These are phyloP conservation scores for Cladosporium cucumerinum DNA, from an alignment of 2,329 filamentous ascomycete species.

Conservation along the genomic window DNA sequence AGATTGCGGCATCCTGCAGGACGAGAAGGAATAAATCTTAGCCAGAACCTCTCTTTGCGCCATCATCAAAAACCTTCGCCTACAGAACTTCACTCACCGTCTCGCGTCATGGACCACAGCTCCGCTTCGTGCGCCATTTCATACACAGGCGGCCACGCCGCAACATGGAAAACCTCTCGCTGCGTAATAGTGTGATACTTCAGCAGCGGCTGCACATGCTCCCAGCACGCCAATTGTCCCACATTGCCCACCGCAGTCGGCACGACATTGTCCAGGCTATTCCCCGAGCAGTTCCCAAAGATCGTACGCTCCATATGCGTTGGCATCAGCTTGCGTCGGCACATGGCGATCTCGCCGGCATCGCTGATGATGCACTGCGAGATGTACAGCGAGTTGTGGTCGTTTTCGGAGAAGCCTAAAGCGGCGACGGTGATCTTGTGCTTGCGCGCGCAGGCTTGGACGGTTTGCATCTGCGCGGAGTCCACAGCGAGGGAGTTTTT, in stretches of 20 bases:
- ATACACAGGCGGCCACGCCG: conserved; percentile 37
- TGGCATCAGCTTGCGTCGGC: conserved; percentile 41
- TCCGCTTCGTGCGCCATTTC: conserved; percentile 25
- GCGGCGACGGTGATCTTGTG: conserved; percentile 38
- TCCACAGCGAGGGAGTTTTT: conserved; percentile 43
- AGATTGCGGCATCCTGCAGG: conserved; percentile 41
- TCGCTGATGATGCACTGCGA: conserved; percentile 38
- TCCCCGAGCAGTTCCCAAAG: conserved; percentile 29
- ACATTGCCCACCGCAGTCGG: conserved; percentile 30
- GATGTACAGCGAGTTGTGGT: conserved; percentile 40
- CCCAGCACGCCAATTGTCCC: neutral
- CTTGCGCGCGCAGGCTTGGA: conserved; percentile 34
- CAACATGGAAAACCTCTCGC: conserved; percentile 35
- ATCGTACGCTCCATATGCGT: conserved; percentile 41
- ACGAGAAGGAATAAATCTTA: neutral
- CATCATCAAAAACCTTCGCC: too few species aligned
- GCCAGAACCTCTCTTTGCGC: too few species aligned
- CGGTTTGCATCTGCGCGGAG: conserved; percentile 43
- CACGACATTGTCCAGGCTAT: conserved; percentile 36
- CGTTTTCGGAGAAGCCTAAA: conserved; percentile 41
- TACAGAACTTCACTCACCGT: conserved; percentile 24
- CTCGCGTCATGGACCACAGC: conserved; percentile 38
- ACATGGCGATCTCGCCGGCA: conserved; percentile 36
- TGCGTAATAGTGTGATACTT: conserved; percentile 29
- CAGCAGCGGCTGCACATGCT: neutral